Percentiles rank a stretch among this genome's conserved stretches.
Conservation (phyloP, 352 stramenopile species). For the Achlya hypogyna region DNA sequence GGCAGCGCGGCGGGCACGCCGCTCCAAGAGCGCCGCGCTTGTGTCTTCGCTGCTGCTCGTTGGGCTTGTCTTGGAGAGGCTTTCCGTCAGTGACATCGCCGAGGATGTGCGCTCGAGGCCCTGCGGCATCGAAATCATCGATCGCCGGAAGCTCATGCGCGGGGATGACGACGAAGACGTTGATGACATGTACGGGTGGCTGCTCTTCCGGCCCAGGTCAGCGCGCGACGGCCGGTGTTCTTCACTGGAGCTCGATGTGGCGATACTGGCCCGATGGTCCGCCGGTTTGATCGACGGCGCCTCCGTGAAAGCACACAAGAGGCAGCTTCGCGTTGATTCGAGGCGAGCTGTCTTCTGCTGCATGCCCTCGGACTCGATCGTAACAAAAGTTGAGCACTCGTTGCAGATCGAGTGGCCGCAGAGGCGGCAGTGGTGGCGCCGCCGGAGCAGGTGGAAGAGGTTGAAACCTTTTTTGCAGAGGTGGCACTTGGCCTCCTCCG, state of each 20-base stretch:
- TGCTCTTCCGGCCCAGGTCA: background rate
- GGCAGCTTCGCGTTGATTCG: slow-evolving; percentile 1
- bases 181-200: background rate
- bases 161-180: background rate
- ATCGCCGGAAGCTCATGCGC: background rate
- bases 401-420: slow-evolving; percentile 39
- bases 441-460: slow-evolving; percentile 14
- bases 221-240: background rate
- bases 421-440: slow-evolving; percentile 30
- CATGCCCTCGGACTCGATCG: background rate
- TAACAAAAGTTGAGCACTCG: slow-evolving; percentile 26
- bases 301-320: slow-evolving; percentile 10
- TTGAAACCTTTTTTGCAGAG: slow-evolving; percentile 9
- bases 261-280: background rate
- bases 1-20: slow-evolving; percentile 4
- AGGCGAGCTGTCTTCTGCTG: background rate
- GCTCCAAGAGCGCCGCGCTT: background rate
- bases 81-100: background rate
- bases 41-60: background rate
- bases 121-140: background rate
- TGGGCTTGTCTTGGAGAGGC: background rate
- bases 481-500: background rate
- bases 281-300: background rate
- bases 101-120: background rate
- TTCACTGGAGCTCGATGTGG: background rate